These are phyloP conservation scores for Mallotus repandus DNA, from an alignment of 441 rosid species.

Conservation along the genomic window DNA sequence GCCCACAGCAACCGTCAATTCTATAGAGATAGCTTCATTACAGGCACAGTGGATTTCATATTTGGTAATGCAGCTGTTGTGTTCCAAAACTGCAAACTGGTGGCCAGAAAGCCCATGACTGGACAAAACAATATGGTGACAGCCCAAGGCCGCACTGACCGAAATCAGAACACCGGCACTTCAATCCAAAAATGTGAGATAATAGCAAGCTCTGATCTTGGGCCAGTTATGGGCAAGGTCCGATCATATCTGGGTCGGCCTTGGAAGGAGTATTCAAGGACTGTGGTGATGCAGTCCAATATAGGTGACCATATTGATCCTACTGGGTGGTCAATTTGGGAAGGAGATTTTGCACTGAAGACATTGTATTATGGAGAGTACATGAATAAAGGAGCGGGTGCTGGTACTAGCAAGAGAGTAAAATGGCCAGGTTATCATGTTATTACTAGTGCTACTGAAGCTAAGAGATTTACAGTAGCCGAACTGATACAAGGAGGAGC, in stretches of 20 bases:
- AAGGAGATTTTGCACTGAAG: constrained; percentile 49
- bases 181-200: constrained; percentile 62
- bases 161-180: constrained; percentile 59
- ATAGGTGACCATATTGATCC: constrained; percentile 58
- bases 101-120: constrained; percentile 48
- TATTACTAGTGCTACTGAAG: constrained; percentile 44
- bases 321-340: constrained; percentile 64
- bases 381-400: constrained; percentile 55
- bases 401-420: constrained; percentile 62
- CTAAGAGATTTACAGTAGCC: constrained; percentile 62
- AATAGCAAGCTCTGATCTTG: constrained; percentile 52
- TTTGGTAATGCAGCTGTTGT: constrained; percentile 63
- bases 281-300: constrained; percentile 58
- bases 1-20: constrained; percentile 61
- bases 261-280: constrained; percentile 61
- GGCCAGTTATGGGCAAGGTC: constrained; percentile 42
- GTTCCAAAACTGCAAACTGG: constrained; percentile 53
- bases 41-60: constrained; percentile 66
- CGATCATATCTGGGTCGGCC: constrained; percentile 55
- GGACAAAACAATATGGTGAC: constrained; percentile 58
- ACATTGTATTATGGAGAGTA: constrained; percentile 72
- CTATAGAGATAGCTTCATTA: constrained; percentile 52
- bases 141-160: constrained; percentile 64
- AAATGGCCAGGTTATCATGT: constrained; percentile 59
- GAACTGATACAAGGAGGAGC: constrained; percentile 59